Evolutionary conservation across 2,329 filamentous ascomycete species (phyloP).

Genomic region (Aureobasidium sp.): DNA sequence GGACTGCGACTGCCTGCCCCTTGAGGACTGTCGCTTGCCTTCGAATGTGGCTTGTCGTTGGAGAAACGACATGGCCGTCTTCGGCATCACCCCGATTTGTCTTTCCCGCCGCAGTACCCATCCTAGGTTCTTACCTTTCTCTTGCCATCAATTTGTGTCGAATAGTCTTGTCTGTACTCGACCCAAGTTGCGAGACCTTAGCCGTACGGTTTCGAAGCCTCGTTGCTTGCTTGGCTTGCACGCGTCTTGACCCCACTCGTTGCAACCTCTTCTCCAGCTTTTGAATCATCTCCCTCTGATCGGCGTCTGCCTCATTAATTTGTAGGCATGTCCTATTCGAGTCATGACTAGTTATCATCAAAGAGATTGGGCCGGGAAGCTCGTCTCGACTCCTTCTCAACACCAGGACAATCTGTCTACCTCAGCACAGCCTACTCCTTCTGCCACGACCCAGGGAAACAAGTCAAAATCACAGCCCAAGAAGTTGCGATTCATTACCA

Average conservation of each 20-base stretch:
- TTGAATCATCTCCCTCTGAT: background rate
- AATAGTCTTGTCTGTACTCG: background rate
- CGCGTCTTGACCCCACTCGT: background rate
- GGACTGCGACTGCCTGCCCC: background rate
- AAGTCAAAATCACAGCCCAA: slow-evolving; percentile 15
- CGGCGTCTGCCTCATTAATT: background rate
- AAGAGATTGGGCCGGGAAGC: slow-evolving; percentile 8
- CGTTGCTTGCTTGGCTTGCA: background rate
- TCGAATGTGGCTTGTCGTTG: background rate
- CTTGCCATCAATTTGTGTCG: background rate
- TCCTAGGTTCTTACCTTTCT: background rate
- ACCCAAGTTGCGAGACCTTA: background rate
- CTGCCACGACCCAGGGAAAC: background rate
- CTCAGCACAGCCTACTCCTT: background rate
- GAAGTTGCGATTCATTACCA: slow-evolving; percentile 63
- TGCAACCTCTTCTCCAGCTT: background rate
- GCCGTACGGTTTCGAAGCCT: background rate
- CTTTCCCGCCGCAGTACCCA: background rate
- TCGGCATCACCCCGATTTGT: background rate
- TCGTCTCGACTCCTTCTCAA: background rate
- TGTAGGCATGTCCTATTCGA: background rate
- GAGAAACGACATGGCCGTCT: background rate
- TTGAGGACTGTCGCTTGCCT: background rate
- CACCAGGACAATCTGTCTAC: background rate
- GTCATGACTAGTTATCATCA: slow-evolving; percentile 10